Percentiles rank a stretch among this genome's conserved stretches.
These are phyloP conservation scores for Hypoxylon fuscum DNA, from an alignment of 495 filamentous ascomycete species.

Conservation along the genomic window DNA sequence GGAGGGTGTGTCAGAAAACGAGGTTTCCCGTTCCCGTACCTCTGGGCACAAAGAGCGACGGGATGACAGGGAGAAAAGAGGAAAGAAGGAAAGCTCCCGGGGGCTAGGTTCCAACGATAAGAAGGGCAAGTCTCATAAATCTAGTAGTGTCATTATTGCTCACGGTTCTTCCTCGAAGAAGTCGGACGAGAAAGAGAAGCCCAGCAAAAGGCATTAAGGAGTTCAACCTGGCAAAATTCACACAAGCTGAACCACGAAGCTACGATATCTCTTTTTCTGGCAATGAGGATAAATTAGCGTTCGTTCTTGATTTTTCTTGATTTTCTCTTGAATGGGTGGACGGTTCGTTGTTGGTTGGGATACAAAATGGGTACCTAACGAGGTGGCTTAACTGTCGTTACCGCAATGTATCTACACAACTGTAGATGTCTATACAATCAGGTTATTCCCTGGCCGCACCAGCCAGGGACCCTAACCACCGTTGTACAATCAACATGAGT, in stretches of 20 bases:
- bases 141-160: conserved; percentile 42
- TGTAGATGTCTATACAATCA: conserved; percentile 31
- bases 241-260: not conserved
- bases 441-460: conserved; percentile 7
- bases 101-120: conserved; percentile 32
- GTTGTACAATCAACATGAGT: not conserved
- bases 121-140: conserved; percentile 39
- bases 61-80: conserved; percentile 36
- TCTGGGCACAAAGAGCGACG: conserved; percentile 38
- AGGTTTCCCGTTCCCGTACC: conserved; percentile 17
- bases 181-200: conserved; percentile 28
- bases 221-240: conserved; percentile 2
- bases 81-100: conserved; percentile 31
- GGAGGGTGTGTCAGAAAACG: conserved; percentile 41
- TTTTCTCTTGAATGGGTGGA: conserved; percentile 11
- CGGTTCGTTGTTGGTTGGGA: conserved; percentile 9
- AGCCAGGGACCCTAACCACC: not conserved
- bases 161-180: conserved; percentile 37
- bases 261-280: conserved; percentile 13
- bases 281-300: not conserved
- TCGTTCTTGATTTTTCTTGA: conserved; percentile 11
- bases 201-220: conserved; percentile 33
- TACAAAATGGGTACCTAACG: conserved; percentile 12
- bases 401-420: conserved; percentile 31
- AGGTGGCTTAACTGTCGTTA: conserved; percentile 32